phyloP scores from a whole-genome alignment of 2,329 filamentous ascomycete genomes.

The Dothistroma septosporum region DNA sequence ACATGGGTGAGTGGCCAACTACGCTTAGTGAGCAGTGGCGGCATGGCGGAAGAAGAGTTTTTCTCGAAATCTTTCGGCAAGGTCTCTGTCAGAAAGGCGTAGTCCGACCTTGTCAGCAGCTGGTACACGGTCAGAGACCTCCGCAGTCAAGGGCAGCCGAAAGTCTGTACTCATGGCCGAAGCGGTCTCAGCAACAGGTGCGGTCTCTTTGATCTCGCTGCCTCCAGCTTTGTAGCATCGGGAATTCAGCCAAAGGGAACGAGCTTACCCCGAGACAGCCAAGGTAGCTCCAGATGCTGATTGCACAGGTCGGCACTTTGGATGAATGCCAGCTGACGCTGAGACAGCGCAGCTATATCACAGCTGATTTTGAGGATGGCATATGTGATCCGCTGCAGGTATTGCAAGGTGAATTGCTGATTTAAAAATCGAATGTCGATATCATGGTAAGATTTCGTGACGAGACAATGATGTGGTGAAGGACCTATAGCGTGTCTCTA shows the following conservation, averaged over 20 bases:
- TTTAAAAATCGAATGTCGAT: constrained; percentile 17
- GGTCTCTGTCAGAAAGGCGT: constrained; percentile 8
- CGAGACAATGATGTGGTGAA: constrained; percentile 19
- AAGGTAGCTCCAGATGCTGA: constrained; percentile 17
- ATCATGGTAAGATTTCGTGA: constrained; percentile 17
- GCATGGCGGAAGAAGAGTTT: constrained; percentile 17
- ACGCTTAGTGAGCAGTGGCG: constrained; percentile 15
- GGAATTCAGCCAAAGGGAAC: constrained; percentile 16
- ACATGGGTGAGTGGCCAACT: constrained; percentile 9
- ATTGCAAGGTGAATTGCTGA: constrained; percentile 18
- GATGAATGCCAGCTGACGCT: constrained; percentile 18
- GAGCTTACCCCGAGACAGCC: constrained; percentile 17
- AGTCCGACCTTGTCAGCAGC: constrained; percentile 13
- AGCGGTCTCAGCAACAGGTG: constrained; percentile 8
- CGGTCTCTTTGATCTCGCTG: constrained; percentile 10
- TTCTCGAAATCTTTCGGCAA: constrained; percentile 13
- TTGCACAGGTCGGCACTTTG: constrained; percentile 17
- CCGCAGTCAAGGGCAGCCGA: constrained; percentile 15
- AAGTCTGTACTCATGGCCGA: not conserved
- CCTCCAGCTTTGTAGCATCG: constrained; percentile 18
- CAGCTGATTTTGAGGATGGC: constrained; percentile 21
- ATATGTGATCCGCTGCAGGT: constrained; percentile 18
- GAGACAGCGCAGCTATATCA: constrained; percentile 12
- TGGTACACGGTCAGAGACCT: constrained; percentile 17
- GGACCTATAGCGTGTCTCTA: constrained; percentile 20